Evolutionary conservation across 1,284 basidiomycete species (phyloP).

Genomic region (Moniliella sp.): DNA sequence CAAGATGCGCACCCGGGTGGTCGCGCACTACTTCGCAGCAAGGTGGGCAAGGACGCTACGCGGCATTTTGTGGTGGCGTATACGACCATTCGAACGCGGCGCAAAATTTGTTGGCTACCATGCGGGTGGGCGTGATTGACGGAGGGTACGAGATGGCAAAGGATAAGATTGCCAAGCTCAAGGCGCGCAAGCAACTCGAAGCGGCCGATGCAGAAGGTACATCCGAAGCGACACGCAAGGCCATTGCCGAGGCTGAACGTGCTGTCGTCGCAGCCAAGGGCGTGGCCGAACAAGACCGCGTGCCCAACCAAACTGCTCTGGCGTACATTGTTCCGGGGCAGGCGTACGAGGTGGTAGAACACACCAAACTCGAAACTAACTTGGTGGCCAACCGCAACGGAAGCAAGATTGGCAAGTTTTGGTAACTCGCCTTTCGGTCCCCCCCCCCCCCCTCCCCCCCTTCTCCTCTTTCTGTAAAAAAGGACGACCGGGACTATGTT

Average conservation of each 20-base stretch:
- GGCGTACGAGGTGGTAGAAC: constrained; percentile 21
- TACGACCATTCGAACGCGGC: constrained; percentile 32
- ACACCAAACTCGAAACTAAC: constrained; percentile 9
- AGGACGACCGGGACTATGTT: too few species aligned
- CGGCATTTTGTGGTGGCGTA: constrained; percentile 28
- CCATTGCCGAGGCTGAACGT: background rate
- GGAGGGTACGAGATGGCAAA: constrained; percentile 22
- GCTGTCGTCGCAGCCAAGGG: constrained; percentile 3
- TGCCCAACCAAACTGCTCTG: constrained; percentile 4
- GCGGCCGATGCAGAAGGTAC: constrained; percentile 6
- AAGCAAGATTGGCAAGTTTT: background rate
- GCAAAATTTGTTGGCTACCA: constrained; percentile 30
- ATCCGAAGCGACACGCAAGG: constrained; percentile 10
- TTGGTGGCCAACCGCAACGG: background rate
- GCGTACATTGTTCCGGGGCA: constrained; percentile 25
- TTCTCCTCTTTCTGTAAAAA: too few species aligned
- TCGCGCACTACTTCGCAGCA: constrained; percentile 18
- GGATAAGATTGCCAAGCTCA: constrained; percentile 5
- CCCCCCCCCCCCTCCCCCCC: too few species aligned
- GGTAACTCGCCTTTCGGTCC: too few species aligned
- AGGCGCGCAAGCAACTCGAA: constrained; percentile 1
- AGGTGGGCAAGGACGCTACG: constrained; percentile 31
- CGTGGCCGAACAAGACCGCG: too few species aligned
- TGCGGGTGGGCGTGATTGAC: constrained; percentile 30
- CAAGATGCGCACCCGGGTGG: constrained; percentile 31